Conservation (phyloP, 139 green algal genomes). For the Yamagishiella unicocca region DNA sequence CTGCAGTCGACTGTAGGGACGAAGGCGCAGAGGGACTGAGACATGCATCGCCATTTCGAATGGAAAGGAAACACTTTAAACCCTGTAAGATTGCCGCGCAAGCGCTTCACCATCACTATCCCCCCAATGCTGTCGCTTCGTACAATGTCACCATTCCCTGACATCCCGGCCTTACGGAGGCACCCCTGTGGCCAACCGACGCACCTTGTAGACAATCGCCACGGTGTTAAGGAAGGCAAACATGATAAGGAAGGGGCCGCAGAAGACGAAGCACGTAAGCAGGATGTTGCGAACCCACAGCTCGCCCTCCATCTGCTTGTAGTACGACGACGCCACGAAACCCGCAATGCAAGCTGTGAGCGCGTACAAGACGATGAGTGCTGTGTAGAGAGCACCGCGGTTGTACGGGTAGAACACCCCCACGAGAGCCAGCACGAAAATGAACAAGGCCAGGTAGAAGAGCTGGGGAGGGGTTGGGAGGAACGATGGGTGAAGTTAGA, state of each 20-base stretch:
- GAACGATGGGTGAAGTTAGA: background rate
- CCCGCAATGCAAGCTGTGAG: conserved; percentile 89
- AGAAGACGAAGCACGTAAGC: conserved; percentile 85
- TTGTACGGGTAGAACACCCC: conserved; percentile 96
- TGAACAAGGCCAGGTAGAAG: conserved; percentile 61
- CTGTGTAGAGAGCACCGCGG: conserved; percentile 88
- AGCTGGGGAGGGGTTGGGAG: conserved; percentile 29
- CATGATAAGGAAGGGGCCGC: conserved; percentile 81
- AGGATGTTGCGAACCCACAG: conserved; percentile 88
- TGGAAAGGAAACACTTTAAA: too few relatives aligned
- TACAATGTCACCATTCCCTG: too few relatives aligned
- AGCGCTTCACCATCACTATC: too few relatives aligned
- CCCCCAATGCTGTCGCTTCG: too few relatives aligned
- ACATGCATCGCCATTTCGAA: too few relatives aligned
- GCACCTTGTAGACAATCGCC: conserved; percentile 69
- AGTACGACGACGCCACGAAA: conserved; percentile 86
- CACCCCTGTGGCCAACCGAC: background rate
- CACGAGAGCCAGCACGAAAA: conserved; percentile 88
- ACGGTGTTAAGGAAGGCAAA: conserved; percentile 93
- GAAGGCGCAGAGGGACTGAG: too few relatives aligned
- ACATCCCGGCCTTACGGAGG: too few relatives aligned
- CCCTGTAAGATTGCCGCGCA: too few relatives aligned
- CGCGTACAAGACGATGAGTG: conserved; percentile 90
- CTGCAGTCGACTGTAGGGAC: conserved; percentile 74
- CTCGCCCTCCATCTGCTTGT: conserved; percentile 90